Conservation (phyloP, 1,139 yeast species). For the Hemisphaericaspora xylanilytica region DNA sequence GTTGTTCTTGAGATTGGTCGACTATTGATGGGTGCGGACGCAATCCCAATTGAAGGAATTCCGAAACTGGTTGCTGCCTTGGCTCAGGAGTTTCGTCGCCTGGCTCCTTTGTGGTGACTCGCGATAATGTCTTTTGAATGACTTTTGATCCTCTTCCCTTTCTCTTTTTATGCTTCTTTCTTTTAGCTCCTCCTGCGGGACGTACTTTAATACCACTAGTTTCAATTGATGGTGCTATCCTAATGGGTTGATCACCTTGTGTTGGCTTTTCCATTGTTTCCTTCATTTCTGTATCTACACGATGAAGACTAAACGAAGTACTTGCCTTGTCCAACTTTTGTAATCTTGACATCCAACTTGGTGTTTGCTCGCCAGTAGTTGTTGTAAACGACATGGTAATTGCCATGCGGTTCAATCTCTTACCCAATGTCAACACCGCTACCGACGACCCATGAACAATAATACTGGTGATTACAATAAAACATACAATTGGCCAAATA, state of each 20-base stretch:
- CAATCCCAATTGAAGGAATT: slow-evolving; percentile 41
- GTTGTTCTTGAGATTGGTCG: background rate
- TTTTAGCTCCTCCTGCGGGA: slow-evolving; percentile 77
- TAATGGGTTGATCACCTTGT: too few species aligned
- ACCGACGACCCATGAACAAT: slow-evolving; percentile 96
- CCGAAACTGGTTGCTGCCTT: slow-evolving; percentile 40
- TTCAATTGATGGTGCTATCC: slow-evolving; percentile 41
- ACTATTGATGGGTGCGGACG: background rate
- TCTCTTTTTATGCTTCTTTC: slow-evolving; percentile 41
- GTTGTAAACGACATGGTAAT: slow-evolving; percentile 85
- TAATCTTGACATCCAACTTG: slow-evolving; percentile 83
- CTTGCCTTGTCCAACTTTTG: slow-evolving; percentile 74
- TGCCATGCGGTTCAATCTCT: slow-evolving; percentile 86
- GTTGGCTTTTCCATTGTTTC: slow-evolving; percentile 7
- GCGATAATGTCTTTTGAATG: slow-evolving; percentile 33
- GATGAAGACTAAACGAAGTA: slow-evolving; percentile 74
- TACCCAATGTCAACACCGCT: slow-evolving; percentile 88
- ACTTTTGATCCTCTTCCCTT: slow-evolving; percentile 24
- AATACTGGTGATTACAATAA: slow-evolving; percentile 81
- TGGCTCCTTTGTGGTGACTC: slow-evolving; percentile 25
- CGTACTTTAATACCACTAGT: slow-evolving; percentile 68
- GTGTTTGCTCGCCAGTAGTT: slow-evolving; percentile 47
- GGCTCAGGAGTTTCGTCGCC: slow-evolving; percentile 17
- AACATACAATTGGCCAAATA: slow-evolving; percentile 90
- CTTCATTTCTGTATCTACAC: slow-evolving; percentile 63